Evolutionary conservation across 495 filamentous ascomycete genomes (phyloP).

Genomic region (Xylaria venustula): DNA sequence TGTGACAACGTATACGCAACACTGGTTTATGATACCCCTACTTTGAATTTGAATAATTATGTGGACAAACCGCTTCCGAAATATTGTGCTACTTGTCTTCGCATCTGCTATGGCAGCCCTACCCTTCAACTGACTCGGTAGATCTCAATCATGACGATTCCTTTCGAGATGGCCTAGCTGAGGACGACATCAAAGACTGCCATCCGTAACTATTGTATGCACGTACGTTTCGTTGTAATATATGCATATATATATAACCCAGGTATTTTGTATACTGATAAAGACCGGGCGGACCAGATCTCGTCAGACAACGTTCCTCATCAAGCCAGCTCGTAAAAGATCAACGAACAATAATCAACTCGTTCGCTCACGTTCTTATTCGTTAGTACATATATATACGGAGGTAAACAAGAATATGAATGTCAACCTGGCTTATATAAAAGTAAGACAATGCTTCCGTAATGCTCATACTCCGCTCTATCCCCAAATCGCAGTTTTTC

Average conservation of each 20-base stretch:
- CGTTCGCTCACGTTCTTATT: no score
- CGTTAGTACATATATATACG: no score
- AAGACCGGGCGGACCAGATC: background rate
- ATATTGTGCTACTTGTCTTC: no score
- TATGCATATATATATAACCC: no score
- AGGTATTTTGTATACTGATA: no score
- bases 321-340: no score
- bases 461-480: background rate
- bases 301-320: background rate
- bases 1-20: background rate
- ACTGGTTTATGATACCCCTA: conserved; percentile 7
- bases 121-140: no score
- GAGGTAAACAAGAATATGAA: background rate
- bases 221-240: background rate
- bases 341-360: no score
- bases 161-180: background rate
- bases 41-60: background rate
- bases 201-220: background rate
- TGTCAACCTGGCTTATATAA: background rate
- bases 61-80: background rate
- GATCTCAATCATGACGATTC: no score
- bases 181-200: background rate
- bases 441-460: background rate
- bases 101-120: no score
- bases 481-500: background rate